These are phyloP conservation scores for Starmerella sp. DNA, from an alignment of 805 yeast species.

Conservation along the genomic window DNA sequence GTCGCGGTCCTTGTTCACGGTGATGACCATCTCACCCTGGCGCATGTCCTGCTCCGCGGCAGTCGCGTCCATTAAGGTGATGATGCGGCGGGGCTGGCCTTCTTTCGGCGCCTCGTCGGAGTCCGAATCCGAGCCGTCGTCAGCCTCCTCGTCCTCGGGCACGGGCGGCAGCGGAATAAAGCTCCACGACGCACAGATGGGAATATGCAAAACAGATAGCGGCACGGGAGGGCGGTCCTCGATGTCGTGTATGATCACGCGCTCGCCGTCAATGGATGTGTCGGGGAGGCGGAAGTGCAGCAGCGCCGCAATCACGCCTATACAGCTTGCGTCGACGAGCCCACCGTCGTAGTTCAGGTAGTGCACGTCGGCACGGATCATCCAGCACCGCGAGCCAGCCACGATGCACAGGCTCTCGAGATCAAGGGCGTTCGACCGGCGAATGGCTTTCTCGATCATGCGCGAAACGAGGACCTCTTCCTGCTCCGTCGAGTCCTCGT, in stretches of 20 bases:
- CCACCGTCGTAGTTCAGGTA: conserved; percentile 88
- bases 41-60: conserved; percentile 64
- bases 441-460: conserved; percentile 79
- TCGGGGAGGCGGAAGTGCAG: conserved; percentile 79
- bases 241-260: conserved; percentile 50
- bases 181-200: conserved; percentile 81
- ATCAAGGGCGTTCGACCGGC: conserved; percentile 84
- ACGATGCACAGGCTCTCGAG: conserved; percentile 80
- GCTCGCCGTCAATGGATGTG: conserved; percentile 44
- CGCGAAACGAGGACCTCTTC: conserved; percentile 71
- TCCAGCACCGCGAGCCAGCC: conserved; percentile 89
- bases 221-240: conserved; percentile 82
- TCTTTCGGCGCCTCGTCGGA: conserved; percentile 29
- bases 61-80: conserved; percentile 51
- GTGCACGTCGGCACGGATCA: conserved; percentile 78
- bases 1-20: conserved; percentile 82
- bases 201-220: conserved; percentile 74
- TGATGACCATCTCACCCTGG: conserved; percentile 70
- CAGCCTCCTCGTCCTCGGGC: conserved; percentile 28
- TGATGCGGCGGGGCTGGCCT: conserved; percentile 1
- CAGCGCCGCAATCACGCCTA: conserved; percentile 80
- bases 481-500: conserved; percentile 58
- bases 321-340: conserved; percentile 76
- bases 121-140: conserved; percentile 56
- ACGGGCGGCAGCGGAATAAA: conserved; percentile 44